These are phyloP conservation scores for Diplodia sapinea DNA, from an alignment of 2,329 filamentous ascomycete genomes.

Conservation along the genomic window DNA sequence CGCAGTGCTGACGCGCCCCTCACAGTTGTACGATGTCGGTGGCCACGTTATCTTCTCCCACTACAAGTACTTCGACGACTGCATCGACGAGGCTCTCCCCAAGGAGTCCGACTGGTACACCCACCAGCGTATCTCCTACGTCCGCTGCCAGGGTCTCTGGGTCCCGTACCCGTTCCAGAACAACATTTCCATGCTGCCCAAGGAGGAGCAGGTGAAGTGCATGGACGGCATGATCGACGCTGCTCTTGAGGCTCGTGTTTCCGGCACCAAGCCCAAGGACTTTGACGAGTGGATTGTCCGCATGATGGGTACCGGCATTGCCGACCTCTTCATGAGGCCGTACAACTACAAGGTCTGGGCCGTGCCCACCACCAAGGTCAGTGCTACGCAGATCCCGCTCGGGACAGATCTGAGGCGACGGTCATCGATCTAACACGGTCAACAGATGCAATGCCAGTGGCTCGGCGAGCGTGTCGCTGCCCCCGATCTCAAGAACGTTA, in stretches of 20 bases:
- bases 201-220: conserved; percentile 94
- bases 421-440: neutral
- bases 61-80: conserved; percentile 99
- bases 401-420: neutral
- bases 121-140: conserved; percentile 98
- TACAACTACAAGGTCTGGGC: conserved; percentile 99
- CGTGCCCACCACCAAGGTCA: conserved; percentile 93
- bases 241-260: conserved; percentile 81
- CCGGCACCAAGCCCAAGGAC: conserved; percentile 90
- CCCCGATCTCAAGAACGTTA: conserved; percentile 91
- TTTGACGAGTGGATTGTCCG: conserved; percentile 99
- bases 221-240: conserved; percentile 97
- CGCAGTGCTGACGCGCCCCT: conserved; percentile 36
- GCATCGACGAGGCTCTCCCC: conserved; percentile 94
- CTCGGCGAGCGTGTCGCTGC: conserved; percentile 98
- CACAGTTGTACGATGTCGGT: conserved; percentile 90
- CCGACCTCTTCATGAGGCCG: conserved; percentile 96
- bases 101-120: conserved; percentile 95
- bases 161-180: conserved; percentile 99
- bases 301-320: conserved; percentile 86
- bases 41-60: conserved; percentile 99
- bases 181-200: conserved; percentile 97
- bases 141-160: conserved; percentile 95
- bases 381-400: conserved; percentile 36
- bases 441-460: conserved; percentile 97